Percentiles rank a stretch among this genome's conserved stretches.
Conservation (phyloP, 2,329 filamentous ascomycete species). For the Xylaria sp. region DNA sequence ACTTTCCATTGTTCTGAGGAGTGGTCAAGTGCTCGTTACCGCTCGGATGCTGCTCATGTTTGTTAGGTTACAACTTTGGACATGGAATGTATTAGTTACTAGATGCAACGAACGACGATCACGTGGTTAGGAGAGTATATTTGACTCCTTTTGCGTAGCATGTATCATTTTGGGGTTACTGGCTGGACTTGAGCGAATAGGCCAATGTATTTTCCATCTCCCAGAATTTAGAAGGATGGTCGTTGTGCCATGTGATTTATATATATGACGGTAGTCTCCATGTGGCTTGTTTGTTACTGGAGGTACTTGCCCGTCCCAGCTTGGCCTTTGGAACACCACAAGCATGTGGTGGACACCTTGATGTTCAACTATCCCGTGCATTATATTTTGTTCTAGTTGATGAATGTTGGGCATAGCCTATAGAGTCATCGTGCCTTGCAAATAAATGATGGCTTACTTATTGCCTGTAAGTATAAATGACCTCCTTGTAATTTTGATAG, state of each 20-base stretch:
- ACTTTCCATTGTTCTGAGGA: slow-evolving; percentile 10
- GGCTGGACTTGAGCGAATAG: background rate
- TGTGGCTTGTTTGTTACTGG: slow-evolving; percentile 1
- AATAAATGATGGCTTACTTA: too few species aligned
- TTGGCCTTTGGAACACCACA: background rate
- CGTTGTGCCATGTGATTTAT: slow-evolving; percentile 12
- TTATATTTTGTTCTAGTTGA: background rate
- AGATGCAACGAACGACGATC: slow-evolving; percentile 23
- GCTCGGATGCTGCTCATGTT: slow-evolving; percentile 3
- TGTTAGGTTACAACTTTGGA: slow-evolving; percentile 12
- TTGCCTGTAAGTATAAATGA: too few species aligned
- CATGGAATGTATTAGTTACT: slow-evolving; percentile 10
- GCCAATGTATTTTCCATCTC: slow-evolving; percentile 6
- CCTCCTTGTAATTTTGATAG: too few species aligned
- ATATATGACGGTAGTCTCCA: background rate
- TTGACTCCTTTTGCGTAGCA: slow-evolving; percentile 20
- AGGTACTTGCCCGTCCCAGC: background rate
- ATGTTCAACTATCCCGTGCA: background rate
- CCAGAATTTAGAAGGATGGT: background rate
- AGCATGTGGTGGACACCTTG: background rate
- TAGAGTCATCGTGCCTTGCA: too few species aligned
- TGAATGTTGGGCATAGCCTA: background rate
- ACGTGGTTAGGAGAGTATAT: slow-evolving; percentile 16
- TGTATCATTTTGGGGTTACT: slow-evolving; percentile 21
- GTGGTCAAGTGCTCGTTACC: background rate